phyloP scores from a whole-genome alignment of 768 basidiomycete genomes.

The Scleroderma bovista region DNA sequence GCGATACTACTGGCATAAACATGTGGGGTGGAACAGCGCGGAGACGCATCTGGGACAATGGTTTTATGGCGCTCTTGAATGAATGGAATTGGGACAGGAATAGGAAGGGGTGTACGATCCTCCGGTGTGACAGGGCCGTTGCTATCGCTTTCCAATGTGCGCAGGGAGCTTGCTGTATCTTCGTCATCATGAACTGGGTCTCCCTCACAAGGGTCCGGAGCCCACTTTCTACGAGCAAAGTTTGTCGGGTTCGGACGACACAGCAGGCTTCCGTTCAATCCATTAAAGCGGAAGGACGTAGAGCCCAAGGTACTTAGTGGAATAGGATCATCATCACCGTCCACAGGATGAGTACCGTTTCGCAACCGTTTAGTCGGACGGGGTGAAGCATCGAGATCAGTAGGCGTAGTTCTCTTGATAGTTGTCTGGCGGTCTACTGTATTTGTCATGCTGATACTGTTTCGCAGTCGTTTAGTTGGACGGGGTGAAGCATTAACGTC shows the following conservation, averaged over 20 bases:
- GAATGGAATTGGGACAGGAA: conserved; percentile 28
- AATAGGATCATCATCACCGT: conserved; percentile 22
- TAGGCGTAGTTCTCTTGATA: conserved; percentile 20
- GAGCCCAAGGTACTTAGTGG: conserved; percentile 19
- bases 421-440: conserved; percentile 9
- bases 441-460: conserved; percentile 8
- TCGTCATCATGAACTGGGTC: conserved; percentile 31
- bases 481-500: conserved; percentile 20
- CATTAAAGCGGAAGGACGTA: conserved; percentile 24
- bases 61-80: conserved; percentile 8
- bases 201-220: conserved; percentile 31
- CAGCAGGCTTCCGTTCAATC: conserved; percentile 41
- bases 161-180: conserved; percentile 27
- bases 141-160: conserved; percentile 42
- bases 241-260: conserved; percentile 57
- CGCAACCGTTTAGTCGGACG: conserved; percentile 25
- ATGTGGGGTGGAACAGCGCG: conserved; percentile 21
- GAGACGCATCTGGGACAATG: conserved; percentile 16
- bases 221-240: conserved; percentile 57
- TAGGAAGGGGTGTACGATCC: conserved; percentile 40
- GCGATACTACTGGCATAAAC: conserved; percentile 20
- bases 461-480: conserved; percentile 23
- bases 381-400: conserved; percentile 18
- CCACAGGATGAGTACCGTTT: conserved; percentile 10
- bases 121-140: conserved; percentile 54